Evolutionary conservation across 140 eudicot genomes (phyloP).

Genomic region (Stevia rebaudiana): DNA sequence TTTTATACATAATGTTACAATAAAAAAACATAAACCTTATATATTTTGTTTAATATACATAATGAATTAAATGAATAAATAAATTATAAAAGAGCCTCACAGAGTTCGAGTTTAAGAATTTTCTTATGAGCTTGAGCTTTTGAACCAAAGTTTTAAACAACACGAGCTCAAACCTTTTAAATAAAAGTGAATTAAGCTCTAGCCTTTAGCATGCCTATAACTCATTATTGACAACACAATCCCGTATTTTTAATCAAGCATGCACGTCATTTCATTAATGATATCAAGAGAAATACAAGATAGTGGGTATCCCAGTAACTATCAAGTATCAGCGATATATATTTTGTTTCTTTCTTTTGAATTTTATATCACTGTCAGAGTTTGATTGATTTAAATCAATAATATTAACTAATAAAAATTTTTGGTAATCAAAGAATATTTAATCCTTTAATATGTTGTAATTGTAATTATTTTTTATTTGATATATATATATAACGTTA

Average conservation of each 20-base stretch:
- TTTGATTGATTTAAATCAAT: slow-evolving; percentile 4
- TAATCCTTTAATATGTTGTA: not conserved
- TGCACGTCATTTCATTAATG: slow-evolving; percentile 30
- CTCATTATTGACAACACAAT: too few species aligned
- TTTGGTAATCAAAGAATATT: not conserved
- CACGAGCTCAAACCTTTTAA: too few species aligned
- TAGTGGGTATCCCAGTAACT: slow-evolving; percentile 24
- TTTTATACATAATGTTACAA: too few species aligned
- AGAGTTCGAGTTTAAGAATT: too few species aligned
- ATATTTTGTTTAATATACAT: too few species aligned
- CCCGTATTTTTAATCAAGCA: not conserved
- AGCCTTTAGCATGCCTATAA: too few species aligned
- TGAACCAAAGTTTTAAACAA: too few species aligned
- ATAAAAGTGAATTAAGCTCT: too few species aligned
- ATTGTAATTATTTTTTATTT: not conserved
- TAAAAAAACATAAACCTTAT: too few species aligned
- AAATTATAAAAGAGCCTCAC: too few species aligned
- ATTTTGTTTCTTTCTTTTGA: slow-evolving; percentile 22
- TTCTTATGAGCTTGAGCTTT: too few species aligned
- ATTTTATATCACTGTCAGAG: not conserved
- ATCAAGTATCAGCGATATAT: slow-evolving; percentile 24
- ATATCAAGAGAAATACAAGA: slow-evolving; percentile 21
- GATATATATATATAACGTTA: slow-evolving; percentile 2
- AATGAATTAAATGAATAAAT: too few species aligned
- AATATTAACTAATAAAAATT: not conserved